A percentile compares a stretch with the other conserved stretches of the same genome.
Evolutionary conservation across 2,329 filamentous ascomycete genomes (phyloP).

Genomic region (Penicillium freii): DNA sequence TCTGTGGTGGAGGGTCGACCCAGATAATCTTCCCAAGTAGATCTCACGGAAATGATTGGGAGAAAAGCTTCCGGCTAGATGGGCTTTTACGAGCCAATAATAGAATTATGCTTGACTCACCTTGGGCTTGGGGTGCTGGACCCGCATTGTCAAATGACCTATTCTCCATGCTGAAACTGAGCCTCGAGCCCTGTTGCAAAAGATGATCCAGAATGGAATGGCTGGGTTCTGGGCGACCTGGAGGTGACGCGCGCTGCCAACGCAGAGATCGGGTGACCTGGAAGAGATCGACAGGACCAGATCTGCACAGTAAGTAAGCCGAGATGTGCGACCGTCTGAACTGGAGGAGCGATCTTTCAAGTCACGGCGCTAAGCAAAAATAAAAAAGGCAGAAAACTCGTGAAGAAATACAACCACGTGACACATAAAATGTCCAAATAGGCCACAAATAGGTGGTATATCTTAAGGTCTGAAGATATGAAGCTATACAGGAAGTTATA

Average conservation of each 20-base stretch:
- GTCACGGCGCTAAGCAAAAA: constrained; percentile 2
- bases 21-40: constrained; percentile 11
- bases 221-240: constrained; percentile 2
- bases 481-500: constrained; percentile 7
- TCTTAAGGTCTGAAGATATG: background rate
- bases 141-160: constrained; percentile 25
- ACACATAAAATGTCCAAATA: background rate
- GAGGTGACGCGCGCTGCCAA: constrained; percentile 31
- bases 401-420: constrained; percentile 2
- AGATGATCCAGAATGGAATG: constrained; percentile 6
- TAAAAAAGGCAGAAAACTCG: background rate
- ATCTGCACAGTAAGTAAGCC: constrained; percentile 21
- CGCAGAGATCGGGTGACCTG: constrained; percentile 39
- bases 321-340: constrained; percentile 12
- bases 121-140: constrained; percentile 17
- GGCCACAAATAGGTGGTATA: background rate
- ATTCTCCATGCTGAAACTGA: constrained; percentile 17
- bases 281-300: constrained; percentile 30
- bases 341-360: background rate
- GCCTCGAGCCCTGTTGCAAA: background rate
- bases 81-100: constrained; percentile 6
- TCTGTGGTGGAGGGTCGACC: background rate
- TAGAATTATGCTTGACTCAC: constrained; percentile 15
- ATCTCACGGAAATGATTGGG: constrained; percentile 12
- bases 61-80: constrained; percentile 5